Evolutionary conservation across 2,329 filamentous ascomycete species (phyloP).

Genomic region (Xylaria sp.): DNA sequence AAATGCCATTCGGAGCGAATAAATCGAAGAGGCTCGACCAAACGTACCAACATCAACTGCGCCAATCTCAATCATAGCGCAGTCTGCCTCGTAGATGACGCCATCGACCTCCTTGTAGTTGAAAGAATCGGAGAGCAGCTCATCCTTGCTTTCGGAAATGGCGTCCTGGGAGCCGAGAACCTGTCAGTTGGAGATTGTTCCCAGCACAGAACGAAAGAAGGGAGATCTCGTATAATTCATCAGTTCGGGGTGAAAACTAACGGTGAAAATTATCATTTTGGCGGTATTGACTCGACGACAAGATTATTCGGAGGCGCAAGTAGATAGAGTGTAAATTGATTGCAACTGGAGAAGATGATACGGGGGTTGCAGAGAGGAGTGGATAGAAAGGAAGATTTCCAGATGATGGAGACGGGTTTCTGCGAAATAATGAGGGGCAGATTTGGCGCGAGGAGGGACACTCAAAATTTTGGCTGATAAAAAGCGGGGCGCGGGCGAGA

Average conservation of each 20-base stretch:
- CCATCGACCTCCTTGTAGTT: constrained; percentile 82
- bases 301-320: constrained; percentile 37
- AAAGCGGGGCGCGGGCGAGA: constrained; percentile 40
- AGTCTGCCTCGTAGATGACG: constrained; percentile 90
- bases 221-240: background rate
- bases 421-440: constrained; percentile 49
- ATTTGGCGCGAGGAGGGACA: constrained; percentile 42
- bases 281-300: constrained; percentile 46
- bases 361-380: constrained; percentile 37
- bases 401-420: constrained; percentile 46
- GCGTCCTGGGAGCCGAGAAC: constrained; percentile 73
- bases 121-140: constrained; percentile 97
- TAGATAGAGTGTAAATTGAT: constrained; percentile 35
- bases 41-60: constrained; percentile 77
- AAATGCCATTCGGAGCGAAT: constrained; percentile 18
- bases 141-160: constrained; percentile 77
- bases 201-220: constrained; percentile 1
- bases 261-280: constrained; percentile 81
- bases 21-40: constrained; percentile 4
- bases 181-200: constrained; percentile 19
- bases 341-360: constrained; percentile 33
- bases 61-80: constrained; percentile 86
- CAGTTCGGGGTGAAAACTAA: constrained; percentile 52
- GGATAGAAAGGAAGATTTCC: constrained; percentile 46
- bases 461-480: constrained; percentile 47